phyloP scores from a whole-genome alignment of 2,329 filamentous ascomycete species.

The Fusarium equiseti region DNA sequence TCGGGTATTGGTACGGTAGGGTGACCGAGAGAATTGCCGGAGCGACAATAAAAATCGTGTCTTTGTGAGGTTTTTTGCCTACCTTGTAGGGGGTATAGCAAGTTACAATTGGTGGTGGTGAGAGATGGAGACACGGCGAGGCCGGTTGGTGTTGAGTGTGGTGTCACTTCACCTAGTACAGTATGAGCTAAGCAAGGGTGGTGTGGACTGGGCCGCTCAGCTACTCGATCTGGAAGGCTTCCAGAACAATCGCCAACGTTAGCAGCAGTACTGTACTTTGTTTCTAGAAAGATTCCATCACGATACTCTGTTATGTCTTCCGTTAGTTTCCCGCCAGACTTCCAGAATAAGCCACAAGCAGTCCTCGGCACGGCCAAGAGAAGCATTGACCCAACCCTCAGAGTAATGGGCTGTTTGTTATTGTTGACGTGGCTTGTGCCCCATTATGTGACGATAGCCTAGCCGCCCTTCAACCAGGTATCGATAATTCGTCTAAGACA shows the following conservation, averaged over 20 bases:
- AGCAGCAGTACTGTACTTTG: conserved; percentile 17
- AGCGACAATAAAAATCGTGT: conserved; percentile 11
- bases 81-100: conserved; percentile 12
- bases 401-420: neutral
- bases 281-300: conserved; percentile 41
- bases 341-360: conserved; percentile 22
- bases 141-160: conserved; percentile 44
- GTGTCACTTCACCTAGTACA: conserved; percentile 32
- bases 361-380: conserved; percentile 13
- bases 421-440: conserved; percentile 16
- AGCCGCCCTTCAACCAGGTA: neutral
- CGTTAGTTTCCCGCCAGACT: conserved; percentile 11
- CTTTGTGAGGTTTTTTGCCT: conserved; percentile 19
- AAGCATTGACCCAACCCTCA: conserved; percentile 2
- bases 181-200: conserved; percentile 25
- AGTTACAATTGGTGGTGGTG: conserved; percentile 26
- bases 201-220: conserved; percentile 21
- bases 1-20: conserved; percentile 3
- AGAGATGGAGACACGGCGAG: conserved; percentile 49
- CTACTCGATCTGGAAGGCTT: conserved; percentile 42
- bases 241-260: conserved; percentile 37
- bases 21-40: conserved; percentile 15
- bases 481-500: neutral
- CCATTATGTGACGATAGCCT: conserved; percentile 8
- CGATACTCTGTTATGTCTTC: neutral